Evolutionary conservation across 202 grass and related monocot genomes (phyloP).

Genomic region (Panicum hallii): DNA sequence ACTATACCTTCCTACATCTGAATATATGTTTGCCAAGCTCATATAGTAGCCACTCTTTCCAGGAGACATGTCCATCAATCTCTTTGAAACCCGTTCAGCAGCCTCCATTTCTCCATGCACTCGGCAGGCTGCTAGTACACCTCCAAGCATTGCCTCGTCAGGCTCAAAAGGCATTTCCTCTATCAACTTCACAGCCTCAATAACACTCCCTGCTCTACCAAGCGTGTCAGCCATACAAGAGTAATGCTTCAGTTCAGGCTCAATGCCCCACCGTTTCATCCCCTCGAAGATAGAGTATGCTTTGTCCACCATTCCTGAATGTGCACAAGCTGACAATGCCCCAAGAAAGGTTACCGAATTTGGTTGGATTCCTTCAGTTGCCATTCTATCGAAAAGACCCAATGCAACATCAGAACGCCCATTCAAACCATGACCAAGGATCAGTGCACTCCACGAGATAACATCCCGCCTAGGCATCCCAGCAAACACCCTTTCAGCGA

Average conservation of each 20-base stretch:
- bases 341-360: constrained; percentile 74
- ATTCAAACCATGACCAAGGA: constrained; percentile 79
- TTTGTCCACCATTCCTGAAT: constrained; percentile 76
- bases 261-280: constrained; percentile 58
- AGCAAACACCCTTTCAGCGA: constrained; percentile 56
- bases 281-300: constrained; percentile 54
- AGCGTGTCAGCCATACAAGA: constrained; percentile 71
- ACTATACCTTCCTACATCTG: constrained; percentile 63
- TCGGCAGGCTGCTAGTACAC: constrained; percentile 64
- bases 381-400: constrained; percentile 69
- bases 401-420: constrained; percentile 57
- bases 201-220: constrained; percentile 61
- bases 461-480: constrained; percentile 61
- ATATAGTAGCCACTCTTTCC: constrained; percentile 74
- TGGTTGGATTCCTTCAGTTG: constrained; percentile 36
- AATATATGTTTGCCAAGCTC: constrained; percentile 88
- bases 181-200: constrained; percentile 63
- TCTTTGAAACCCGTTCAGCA: constrained; percentile 64
- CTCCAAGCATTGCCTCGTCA: constrained; percentile 64
- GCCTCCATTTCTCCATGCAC: constrained; percentile 68
- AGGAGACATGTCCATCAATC: constrained; percentile 64
- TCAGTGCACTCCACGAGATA: constrained; percentile 80
- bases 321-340: constrained; percentile 69
- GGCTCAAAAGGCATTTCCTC: constrained; percentile 85
- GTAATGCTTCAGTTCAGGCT: constrained; percentile 76